These are phyloP conservation scores for Tricholoma furcatifolium DNA, from an alignment of 768 basidiomycete species.

Conservation along the genomic window DNA sequence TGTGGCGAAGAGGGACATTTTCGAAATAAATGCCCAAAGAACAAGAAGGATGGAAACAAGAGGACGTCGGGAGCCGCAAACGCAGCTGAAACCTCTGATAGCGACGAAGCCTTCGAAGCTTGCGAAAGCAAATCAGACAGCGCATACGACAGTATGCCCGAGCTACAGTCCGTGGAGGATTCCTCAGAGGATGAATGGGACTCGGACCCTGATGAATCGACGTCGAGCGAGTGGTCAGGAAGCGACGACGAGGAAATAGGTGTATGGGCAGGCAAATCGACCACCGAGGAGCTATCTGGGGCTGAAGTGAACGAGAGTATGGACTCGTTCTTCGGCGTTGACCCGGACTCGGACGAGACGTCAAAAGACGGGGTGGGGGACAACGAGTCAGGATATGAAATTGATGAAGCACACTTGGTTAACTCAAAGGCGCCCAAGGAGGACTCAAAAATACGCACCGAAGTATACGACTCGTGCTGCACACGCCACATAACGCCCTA, in stretches of 20 bases:
- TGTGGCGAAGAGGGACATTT: slow-evolving; percentile 27
- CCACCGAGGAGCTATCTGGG: too few relatives aligned
- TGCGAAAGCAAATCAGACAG: too few relatives aligned
- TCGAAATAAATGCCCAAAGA: slow-evolving; percentile 20
- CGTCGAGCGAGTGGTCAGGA: not conserved
- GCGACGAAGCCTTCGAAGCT: too few relatives aligned
- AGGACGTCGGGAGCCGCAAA: too few relatives aligned
- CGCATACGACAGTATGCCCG: not conserved
- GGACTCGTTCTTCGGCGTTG: too few relatives aligned
- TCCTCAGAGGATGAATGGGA: not conserved
- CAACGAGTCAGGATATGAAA: not conserved
- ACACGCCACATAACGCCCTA: slow-evolving; percentile 22
- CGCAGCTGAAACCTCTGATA: too few relatives aligned
- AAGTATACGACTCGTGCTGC: slow-evolving; percentile 17
- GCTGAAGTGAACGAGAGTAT: too few relatives aligned
- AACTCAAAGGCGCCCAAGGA: not conserved
- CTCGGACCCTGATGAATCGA: not conserved
- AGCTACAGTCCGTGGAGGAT: not conserved
- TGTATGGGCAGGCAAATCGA: too few relatives aligned
- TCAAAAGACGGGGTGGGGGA: too few relatives aligned
- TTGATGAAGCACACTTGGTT: too few relatives aligned
- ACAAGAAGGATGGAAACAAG: not conserved
- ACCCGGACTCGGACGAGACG: too few relatives aligned
- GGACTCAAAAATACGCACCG: not conserved
- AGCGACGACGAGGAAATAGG: not conserved